These are phyloP conservation scores for Cystoderma amianthinum DNA, from an alignment of 768 basidiomycete genomes.

Conservation along the genomic window DNA sequence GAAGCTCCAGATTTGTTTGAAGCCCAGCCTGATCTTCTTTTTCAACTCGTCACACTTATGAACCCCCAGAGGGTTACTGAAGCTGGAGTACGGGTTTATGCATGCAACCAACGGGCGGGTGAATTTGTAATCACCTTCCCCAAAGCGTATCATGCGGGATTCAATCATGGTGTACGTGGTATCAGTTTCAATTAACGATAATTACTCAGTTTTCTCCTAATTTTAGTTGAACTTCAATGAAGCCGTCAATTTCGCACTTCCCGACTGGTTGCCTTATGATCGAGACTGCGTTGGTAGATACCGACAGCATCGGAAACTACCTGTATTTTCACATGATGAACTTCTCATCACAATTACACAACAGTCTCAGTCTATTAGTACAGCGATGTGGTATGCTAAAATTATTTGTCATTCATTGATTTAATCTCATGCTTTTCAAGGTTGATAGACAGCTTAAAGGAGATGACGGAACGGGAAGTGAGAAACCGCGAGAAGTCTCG, in stretches of 20 bases:
- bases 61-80: slow-evolving; percentile 82
- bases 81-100: slow-evolving; percentile 87
- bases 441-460: slow-evolving; percentile 76
- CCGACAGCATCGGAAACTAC: slow-evolving; percentile 83
- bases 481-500: slow-evolving; percentile 59
- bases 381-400: slow-evolving; percentile 79
- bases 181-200: neutral
- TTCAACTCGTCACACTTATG: slow-evolving; percentile 97
- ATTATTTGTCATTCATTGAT: neutral
- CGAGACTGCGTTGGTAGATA: slow-evolving; percentile 87
- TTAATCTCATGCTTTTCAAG: slow-evolving; percentile 27
- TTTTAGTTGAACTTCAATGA: slow-evolving; percentile 94
- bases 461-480: slow-evolving; percentile 87
- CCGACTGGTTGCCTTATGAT: slow-evolving; percentile 89
- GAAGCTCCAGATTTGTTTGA: slow-evolving; percentile 98
- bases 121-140: slow-evolving; percentile 98
- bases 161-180: slow-evolving; percentile 89
- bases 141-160: slow-evolving; percentile 95
- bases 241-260: slow-evolving; percentile 96
- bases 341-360: slow-evolving; percentile 96
- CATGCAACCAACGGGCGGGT: slow-evolving; percentile 93
- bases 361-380: slow-evolving; percentile 87
- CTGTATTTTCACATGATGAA: slow-evolving; percentile 98
- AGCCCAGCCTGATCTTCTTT: slow-evolving; percentile 93
- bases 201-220: slow-evolving; percentile 9